Conservation (phyloP, 2,329 filamentous ascomycete genomes). For the Coniochaeta sp. region DNA sequence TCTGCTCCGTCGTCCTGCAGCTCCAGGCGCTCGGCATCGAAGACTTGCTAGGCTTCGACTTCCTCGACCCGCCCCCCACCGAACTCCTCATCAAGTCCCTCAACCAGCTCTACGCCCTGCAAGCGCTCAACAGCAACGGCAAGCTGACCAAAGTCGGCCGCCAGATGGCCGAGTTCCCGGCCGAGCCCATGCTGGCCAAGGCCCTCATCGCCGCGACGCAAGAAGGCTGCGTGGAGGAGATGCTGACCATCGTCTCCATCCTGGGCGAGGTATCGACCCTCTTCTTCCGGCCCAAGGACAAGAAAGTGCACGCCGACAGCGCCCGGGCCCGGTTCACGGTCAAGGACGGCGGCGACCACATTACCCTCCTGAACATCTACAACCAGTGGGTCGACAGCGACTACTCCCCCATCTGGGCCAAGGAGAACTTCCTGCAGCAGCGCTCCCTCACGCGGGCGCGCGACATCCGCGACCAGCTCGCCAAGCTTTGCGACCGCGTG, state of each 20-base stretch:
- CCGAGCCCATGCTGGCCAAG: slow-evolving; percentile 86
- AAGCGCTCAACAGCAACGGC: slow-evolving; percentile 80
- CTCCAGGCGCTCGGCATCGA: slow-evolving; percentile 89
- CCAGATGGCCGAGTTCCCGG: slow-evolving; percentile 93
- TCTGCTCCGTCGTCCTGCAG: slow-evolving; percentile 76
- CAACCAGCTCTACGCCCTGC: slow-evolving; percentile 85
- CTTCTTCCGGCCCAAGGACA: slow-evolving; percentile 94
- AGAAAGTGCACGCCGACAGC: slow-evolving; percentile 91
- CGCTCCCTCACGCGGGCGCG: slow-evolving; percentile 80
- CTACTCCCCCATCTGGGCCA: slow-evolving; percentile 79
- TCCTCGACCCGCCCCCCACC: slow-evolving; percentile 87
- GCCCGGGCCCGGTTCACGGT: slow-evolving; percentile 83
- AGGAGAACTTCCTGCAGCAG: slow-evolving; percentile 91
- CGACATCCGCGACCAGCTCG: slow-evolving; percentile 87
- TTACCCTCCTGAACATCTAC: slow-evolving; percentile 86
- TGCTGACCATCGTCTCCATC: slow-evolving; percentile 91
- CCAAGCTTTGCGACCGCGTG: slow-evolving; percentile 80
- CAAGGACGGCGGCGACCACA: slow-evolving; percentile 83
- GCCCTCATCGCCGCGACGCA: slow-evolving; percentile 82
- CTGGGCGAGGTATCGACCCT: slow-evolving; percentile 79
- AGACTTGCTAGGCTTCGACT: slow-evolving; percentile 88
- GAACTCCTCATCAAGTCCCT: slow-evolving; percentile 84
- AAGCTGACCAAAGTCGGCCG: slow-evolving; percentile 85
- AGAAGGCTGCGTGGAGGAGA: slow-evolving; percentile 87
- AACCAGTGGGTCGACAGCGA: slow-evolving; percentile 93